Base-by-base conservation (phyloP, 345 rosid genomes). In the Zanthoxylum bungeanum region DNA sequence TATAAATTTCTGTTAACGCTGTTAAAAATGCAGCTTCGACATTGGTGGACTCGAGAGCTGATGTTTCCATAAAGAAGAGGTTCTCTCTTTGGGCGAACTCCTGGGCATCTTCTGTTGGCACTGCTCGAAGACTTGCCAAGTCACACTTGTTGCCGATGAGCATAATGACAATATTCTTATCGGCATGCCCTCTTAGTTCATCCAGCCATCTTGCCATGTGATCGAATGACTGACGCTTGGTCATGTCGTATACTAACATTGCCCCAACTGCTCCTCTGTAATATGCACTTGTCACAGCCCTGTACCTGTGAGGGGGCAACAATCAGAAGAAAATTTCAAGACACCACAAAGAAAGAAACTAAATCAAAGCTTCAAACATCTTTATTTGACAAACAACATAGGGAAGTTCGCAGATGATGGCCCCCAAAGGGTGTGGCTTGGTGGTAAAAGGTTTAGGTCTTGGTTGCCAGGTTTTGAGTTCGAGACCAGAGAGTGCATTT, bases 31-130 rank as follows among this genome's bases (percentile, higher is more conserved):
- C 92, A 1, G 91, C 77, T 74, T 89, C 97, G 1, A 91, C 94
- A 10, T 91, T 91, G 10, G 97, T 91, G 40, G 94, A 81, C 79
- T 91, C 94, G 0, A 89, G 88, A 16, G 97, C 91, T 4, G 94
- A 91, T 21, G 97, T 91, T 82, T 91, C 97, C 94, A 86, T 89
- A 74, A 87, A 87, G 86, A 87, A 89, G 25, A 91, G 84, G 74
- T 86, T 91, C 81, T 91, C 97, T 79, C 92, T 81, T 53, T 91
- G 92, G 8, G 94, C 97, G 70, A 91, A 91, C 82, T 91, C 97
- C 49, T 91, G 86, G 0, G 91, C 97, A 4, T 91, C 94, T 74
- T 91, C 94, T 0, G 75, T 75, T 9, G 97, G 97, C 19, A 91
- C 94, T 17, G 97, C 97, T 67, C 93, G 80, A 53, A 87, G 74